phyloP scores from a whole-genome alignment of 2,329 filamentous ascomycete genomes.

The Fusarium chuoi region DNA sequence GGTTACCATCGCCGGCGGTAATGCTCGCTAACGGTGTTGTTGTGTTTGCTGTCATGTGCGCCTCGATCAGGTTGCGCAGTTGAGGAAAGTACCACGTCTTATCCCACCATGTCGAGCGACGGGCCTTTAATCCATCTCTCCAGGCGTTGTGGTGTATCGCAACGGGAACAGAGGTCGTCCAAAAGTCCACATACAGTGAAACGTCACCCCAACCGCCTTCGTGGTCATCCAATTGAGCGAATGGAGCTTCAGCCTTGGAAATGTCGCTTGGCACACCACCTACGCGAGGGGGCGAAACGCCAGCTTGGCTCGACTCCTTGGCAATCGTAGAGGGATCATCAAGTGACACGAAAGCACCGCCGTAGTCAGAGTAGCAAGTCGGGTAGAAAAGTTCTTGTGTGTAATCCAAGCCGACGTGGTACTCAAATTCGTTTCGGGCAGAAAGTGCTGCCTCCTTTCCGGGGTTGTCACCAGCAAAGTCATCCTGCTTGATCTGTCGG shows the following conservation, averaged over 20 bases:
- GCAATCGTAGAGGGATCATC: conserved; percentile 27
- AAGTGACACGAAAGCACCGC: conserved; percentile 41
- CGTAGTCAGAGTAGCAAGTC: conserved; percentile 44
- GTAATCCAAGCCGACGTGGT: conserved; percentile 45
- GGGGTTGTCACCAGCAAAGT: conserved; percentile 20
- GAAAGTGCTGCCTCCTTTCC: conserved; percentile 25
- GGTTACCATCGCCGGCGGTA: conserved; percentile 13
- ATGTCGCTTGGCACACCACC: conserved; percentile 39
- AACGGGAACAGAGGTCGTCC: conserved; percentile 38
- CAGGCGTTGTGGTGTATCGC: conserved; percentile 43
- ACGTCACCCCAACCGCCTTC: conserved; percentile 32
- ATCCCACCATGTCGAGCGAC: conserved; percentile 40
- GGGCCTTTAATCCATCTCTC: conserved; percentile 39
- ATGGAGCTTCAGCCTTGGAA: conserved; percentile 16
- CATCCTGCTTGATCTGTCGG: conserved; percentile 17
- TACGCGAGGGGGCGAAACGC: conserved; percentile 40
- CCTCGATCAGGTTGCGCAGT: conserved; percentile 34
- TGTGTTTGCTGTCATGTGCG: conserved; percentile 24
- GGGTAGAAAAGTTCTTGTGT: conserved; percentile 45
- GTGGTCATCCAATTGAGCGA: conserved; percentile 12
- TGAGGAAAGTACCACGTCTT: conserved; percentile 44
- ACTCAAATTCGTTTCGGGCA: conserved; percentile 37
- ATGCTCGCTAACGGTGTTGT: conserved; percentile 29
- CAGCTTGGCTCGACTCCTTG: conserved; percentile 27
- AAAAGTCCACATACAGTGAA: conserved; percentile 40